Base-by-base conservation (phyloP, 148 eudicot genomes). In the Fagopyrum homotropicum region DNA sequence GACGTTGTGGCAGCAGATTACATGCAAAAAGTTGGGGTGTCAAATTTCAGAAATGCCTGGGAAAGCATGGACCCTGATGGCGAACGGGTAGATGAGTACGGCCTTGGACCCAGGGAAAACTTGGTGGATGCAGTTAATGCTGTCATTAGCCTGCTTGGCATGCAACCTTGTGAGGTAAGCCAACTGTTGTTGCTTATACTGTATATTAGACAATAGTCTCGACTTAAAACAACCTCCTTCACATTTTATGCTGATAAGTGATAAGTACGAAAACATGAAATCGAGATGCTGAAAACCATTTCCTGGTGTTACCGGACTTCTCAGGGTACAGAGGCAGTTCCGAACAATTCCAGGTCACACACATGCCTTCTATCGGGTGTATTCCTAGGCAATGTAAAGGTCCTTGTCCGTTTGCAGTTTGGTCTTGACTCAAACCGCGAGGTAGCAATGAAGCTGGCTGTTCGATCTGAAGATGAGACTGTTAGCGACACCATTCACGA, bases 161-260 rank as follows among this genome's bases (percentile, higher is more conserved):
- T 95, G 99, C 96, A 92, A 77, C 99, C 99, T 47, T 95, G 97
- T 75, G 99, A 95, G 99, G 99, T 92, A 75, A 79, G 89, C 83
- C 44, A 30, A 45, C 52, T 3, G 8, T 1, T 40, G 22, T 72
- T 72, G 71, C 55, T 45, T 70, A 2, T 12, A 16, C 16, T 68
- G 7, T 52, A 4, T 52, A 3, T 5, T 14, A 52, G 5, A 52
- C 56, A 66, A 66, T 6, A 30, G 16, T 66, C 71, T 9, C 35
- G 0, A 6, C 71, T 17, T 60, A 9, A 49, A 8, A 9, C 9
- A 11, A 14, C n/a, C 66, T 60, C n/a, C 30, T 16, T 19, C 40
- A 12, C 72, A 29, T 35, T 8, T 11, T 15, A 30, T 68, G 17
- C 46, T 30, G 6, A 66, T 35, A 66, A 29, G 1, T 30, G 4